Evolutionary conservation across 2,329 filamentous ascomycete species (phyloP).

Genomic region (Claviceps purpurea): DNA sequence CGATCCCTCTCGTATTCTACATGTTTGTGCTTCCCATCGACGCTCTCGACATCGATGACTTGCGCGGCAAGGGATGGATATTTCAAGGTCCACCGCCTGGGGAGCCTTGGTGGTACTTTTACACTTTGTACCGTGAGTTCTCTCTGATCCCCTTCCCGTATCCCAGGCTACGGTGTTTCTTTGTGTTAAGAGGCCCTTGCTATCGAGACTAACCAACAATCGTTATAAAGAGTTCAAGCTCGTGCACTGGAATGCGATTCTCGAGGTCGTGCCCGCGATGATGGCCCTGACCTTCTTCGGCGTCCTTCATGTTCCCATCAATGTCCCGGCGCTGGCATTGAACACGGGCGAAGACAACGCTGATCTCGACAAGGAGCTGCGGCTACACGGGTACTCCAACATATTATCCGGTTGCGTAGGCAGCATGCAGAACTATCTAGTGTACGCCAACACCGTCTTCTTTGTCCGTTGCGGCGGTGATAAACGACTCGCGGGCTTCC

Average conservation of each 20-base stretch:
- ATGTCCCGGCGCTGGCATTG: constrained; percentile 84
- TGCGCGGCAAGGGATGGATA: constrained; percentile 74
- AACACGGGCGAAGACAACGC: constrained; percentile 87
- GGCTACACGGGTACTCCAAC: constrained; percentile 88
- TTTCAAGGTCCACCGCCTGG: constrained; percentile 74
- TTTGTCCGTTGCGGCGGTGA: constrained; percentile 90
- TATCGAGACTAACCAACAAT: not conserved
- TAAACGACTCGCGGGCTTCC: constrained; percentile 69
- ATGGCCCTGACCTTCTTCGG: constrained; percentile 95
- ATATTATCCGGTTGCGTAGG: constrained; percentile 74
- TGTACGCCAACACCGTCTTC: constrained; percentile 94
- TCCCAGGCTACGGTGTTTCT: not conserved
- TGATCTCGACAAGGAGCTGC: constrained; percentile 79
- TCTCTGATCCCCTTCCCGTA: not conserved
- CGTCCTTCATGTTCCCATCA: constrained; percentile 93
- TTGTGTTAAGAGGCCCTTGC: not conserved
- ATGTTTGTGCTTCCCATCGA: constrained; percentile 59
- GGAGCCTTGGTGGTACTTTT: constrained; percentile 96
- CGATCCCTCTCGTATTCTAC: constrained; percentile 66
- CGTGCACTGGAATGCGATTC: constrained; percentile 71
- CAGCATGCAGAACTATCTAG: constrained; percentile 92
- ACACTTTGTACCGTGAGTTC: constrained; percentile 74
- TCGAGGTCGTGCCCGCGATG: constrained; percentile 85
- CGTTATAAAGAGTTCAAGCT: constrained; percentile 53
- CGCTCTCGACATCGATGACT: constrained; percentile 47